Conservation (phyloP, 2,329 filamentous ascomycete genomes). For the Trichoderma gracile region DNA sequence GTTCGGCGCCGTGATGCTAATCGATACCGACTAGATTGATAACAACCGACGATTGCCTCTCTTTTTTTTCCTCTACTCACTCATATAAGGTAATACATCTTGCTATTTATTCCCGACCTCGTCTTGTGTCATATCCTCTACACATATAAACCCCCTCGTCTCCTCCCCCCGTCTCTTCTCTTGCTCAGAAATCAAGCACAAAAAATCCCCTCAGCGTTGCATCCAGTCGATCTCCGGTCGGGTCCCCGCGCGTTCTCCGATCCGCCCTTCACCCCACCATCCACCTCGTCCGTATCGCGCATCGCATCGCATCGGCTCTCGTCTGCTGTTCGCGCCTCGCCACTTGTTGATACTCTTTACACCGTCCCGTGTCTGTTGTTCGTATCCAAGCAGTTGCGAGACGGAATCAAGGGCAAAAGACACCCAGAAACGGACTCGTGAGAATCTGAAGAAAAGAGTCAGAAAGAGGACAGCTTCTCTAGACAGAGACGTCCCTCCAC, state of each 20-base stretch:
- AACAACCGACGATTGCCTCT: slow-evolving; percentile 1
- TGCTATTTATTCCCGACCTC: neutral
- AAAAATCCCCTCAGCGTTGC: neutral
- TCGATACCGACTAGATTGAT: slow-evolving; percentile 8
- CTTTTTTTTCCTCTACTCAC: neutral
- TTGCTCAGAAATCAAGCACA: neutral
- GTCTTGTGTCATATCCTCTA: neutral
- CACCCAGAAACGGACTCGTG: neutral
- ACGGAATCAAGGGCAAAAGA: neutral
- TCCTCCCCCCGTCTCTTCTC: neutral
- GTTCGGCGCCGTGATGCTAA: slow-evolving; percentile 10
- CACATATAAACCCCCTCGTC: neutral
- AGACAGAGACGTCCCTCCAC: neutral
- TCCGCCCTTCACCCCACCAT: slow-evolving; percentile 21
- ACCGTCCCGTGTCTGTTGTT: too few species aligned
- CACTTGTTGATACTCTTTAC: neutral
- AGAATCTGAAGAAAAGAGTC: neutral
- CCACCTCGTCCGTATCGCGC: neutral
- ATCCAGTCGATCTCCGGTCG: slow-evolving; percentile 24
- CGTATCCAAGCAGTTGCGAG: neutral
- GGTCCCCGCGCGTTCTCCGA: slow-evolving; percentile 25
- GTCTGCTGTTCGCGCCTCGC: neutral
- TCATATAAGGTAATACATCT: too few species aligned
- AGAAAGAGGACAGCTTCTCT: neutral
- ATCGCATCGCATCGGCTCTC: slow-evolving; percentile 20